Evolutionary conservation across 371 early-diverging fungal genomes (phyloP), one percentile per base, ranked within the genome.

Genomic region (Nosema muscidifuracis): DNA sequence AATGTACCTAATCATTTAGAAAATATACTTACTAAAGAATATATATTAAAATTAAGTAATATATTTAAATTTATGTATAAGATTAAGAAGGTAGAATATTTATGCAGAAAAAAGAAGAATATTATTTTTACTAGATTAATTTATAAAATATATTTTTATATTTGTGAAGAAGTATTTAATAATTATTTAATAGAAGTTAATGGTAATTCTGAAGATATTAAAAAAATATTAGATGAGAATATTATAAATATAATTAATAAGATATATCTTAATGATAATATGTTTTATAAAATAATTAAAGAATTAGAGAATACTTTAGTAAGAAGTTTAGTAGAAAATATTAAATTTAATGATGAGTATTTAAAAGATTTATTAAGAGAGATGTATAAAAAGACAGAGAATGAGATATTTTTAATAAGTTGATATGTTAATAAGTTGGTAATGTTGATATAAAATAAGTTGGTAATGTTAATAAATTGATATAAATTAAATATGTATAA

Each of bases 61-160:
- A 71, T 74, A 18, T 82, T 80, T 67, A 74, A 77, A 63, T 75
- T 80, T 61, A 53, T 82, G 13, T 82, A 77, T 78, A 74, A 73
- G 40, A n/a, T 80, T 0, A 77, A 80, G 65, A 50, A 50, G 34
- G 53, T 77, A 1, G 76, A 77, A 38, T 33, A 68, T 47, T 44
- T 75, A 34, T 12, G 9, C 0, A 31, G 58, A 40, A 69, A 58
- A 56, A 34, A 58, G 13, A 50, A 60, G 33, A 34, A 38, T 58
- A 7, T 20, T 28, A 64, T 40, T 22, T 77, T 50, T 38, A 43
- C 16, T 12, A 65, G 34, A 28, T 60, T 77, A 12, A 33, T 73
- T 22, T 57, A 64, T 31, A 67, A 67, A 36, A 26, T 77, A 20
- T 50, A 50, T 26, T 73, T 63, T 55, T 77, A 63, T 62, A 67